These are phyloP conservation scores for Pythium aphanidermatum DNA, from an alignment of 352 stramenopile genomes.

Conservation along the genomic window DNA sequence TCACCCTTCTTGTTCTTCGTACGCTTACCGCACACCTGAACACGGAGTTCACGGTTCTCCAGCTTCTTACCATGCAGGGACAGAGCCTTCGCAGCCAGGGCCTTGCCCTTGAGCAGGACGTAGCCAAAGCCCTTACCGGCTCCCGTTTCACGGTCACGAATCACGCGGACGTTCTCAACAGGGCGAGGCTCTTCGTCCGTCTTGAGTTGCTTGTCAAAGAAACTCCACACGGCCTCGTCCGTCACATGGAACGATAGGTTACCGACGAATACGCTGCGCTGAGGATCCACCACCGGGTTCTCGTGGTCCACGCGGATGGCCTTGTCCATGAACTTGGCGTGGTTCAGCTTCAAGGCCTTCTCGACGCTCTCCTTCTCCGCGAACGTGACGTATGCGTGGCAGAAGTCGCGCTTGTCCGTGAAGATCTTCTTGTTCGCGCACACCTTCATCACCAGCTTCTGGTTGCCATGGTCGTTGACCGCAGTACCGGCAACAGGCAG, in stretches of 20 bases:
- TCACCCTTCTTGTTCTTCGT: constrained; percentile 75
- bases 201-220: constrained; percentile 66
- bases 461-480: constrained; percentile 83
- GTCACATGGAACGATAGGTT: constrained; percentile 86
- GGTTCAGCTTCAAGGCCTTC: constrained; percentile 63
- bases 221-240: constrained; percentile 65
- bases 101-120: constrained; percentile 67
- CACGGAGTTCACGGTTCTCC: constrained; percentile 56
- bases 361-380: constrained; percentile 43
- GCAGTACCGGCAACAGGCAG: constrained; percentile 81
- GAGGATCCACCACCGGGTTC: constrained; percentile 60
- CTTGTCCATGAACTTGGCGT: constrained; percentile 59
- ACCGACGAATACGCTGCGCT: constrained; percentile 86
- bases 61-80: constrained; percentile 61
- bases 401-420: constrained; percentile 78
- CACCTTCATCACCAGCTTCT: constrained; percentile 91
- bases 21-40: constrained; percentile 81
- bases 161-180: constrained; percentile 85
- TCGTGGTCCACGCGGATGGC: constrained; percentile 65
- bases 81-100: constrained; percentile 66
- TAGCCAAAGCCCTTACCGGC: constrained; percentile 91
- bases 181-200: constrained; percentile 55
- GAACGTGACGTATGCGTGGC: constrained; percentile 91
- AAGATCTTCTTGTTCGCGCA: constrained; percentile 88
- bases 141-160: constrained; percentile 86